Evolutionary conservation across 1,284 basidiomycete genomes (phyloP).

Genomic region (Trametes polyzona): DNA sequence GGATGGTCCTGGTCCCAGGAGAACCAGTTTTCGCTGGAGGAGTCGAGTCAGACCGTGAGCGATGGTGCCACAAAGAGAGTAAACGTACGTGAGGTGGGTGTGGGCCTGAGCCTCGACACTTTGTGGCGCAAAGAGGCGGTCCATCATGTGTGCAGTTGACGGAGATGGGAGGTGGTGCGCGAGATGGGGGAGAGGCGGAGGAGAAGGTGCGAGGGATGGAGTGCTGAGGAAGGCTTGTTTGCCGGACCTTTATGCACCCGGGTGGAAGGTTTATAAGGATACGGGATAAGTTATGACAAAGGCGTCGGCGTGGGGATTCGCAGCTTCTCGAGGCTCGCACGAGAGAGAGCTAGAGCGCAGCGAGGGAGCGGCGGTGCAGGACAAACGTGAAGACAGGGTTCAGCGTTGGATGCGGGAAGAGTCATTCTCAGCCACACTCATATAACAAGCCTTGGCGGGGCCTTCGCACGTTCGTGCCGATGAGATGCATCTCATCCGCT

Average conservation of each 20-base stretch:
- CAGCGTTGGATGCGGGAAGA: constrained; percentile 8
- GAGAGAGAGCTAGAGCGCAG: constrained; percentile 1
- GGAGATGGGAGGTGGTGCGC: constrained; percentile 1
- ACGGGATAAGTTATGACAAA: constrained; percentile 22
- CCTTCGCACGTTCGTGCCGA: constrained; percentile 33
- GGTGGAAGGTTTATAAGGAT: constrained; percentile 6
- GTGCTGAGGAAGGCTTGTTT: background rate
- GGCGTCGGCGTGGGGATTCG: constrained; percentile 4
- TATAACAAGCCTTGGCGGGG: constrained; percentile 25
- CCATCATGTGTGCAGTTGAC: constrained; percentile 45
- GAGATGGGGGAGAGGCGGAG: background rate
- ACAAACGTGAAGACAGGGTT: constrained; percentile 29
- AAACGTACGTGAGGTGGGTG: constrained; percentile 64
- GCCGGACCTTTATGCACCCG: constrained; percentile 19
- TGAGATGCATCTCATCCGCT: constrained; percentile 18
- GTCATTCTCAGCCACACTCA: constrained; percentile 25
- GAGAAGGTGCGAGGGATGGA: constrained; percentile 3
- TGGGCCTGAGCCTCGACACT: constrained; percentile 76
- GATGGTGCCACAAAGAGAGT: constrained; percentile 10
- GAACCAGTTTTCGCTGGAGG: constrained; percentile 62
- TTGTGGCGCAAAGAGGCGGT: constrained; percentile 71
- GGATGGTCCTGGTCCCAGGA: constrained; percentile 70
- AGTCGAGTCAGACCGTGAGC: constrained; percentile 16
- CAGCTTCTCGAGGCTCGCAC: constrained; percentile 8
- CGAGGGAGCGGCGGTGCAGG: constrained; percentile 15